Conservation (phyloP, 1,284 basidiomycete species). For the Austroboletus novae-zelandiae region DNA sequence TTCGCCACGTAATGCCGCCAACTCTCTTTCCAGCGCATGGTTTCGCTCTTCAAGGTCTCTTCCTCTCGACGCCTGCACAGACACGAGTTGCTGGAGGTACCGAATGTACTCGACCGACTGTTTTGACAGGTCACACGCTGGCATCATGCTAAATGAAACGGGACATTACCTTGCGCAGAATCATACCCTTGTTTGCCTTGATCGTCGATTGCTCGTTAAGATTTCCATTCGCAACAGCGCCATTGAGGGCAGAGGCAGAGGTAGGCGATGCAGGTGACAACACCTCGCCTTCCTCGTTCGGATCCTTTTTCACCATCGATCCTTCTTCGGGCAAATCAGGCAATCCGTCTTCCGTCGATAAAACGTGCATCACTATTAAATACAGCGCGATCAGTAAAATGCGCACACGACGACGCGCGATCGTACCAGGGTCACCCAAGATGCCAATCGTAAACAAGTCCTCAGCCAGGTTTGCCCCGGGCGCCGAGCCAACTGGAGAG, state of each 20-base stretch:
- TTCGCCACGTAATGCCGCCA: slow-evolving; percentile 22
- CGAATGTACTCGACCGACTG: slow-evolving; percentile 83
- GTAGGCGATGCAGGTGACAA: slow-evolving; percentile 15
- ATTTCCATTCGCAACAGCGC: slow-evolving; percentile 8
- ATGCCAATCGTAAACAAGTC: slow-evolving; percentile 23
- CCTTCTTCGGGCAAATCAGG: slow-evolving; percentile 32
- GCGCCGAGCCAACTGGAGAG: slow-evolving; percentile 9
- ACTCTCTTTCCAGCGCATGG: slow-evolving; percentile 25
- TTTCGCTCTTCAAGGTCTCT: slow-evolving; percentile 62
- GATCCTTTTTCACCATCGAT: slow-evolving; percentile 33
- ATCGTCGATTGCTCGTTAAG: slow-evolving; percentile 36
- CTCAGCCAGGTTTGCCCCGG: slow-evolving; percentile 13
- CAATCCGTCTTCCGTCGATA: slow-evolving; percentile 25
- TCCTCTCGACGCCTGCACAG: slow-evolving; percentile 72
- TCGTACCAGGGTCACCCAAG: slow-evolving; percentile 24
- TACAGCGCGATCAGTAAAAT: not conserved
- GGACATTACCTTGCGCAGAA: slow-evolving; percentile 58
- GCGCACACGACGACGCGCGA: not conserved
- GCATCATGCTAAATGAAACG: not conserved
- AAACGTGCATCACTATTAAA: slow-evolving; percentile 24
- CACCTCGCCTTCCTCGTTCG: slow-evolving; percentile 26
- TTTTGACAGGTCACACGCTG: slow-evolving; percentile 4
- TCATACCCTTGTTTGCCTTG: slow-evolving; percentile 91
- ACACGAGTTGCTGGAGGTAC: slow-evolving; percentile 82
- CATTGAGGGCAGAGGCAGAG: slow-evolving; percentile 4